phyloP scores from a whole-genome alignment of 495 filamentous ascomycete species.

The Penicillium maclennaniae region DNA sequence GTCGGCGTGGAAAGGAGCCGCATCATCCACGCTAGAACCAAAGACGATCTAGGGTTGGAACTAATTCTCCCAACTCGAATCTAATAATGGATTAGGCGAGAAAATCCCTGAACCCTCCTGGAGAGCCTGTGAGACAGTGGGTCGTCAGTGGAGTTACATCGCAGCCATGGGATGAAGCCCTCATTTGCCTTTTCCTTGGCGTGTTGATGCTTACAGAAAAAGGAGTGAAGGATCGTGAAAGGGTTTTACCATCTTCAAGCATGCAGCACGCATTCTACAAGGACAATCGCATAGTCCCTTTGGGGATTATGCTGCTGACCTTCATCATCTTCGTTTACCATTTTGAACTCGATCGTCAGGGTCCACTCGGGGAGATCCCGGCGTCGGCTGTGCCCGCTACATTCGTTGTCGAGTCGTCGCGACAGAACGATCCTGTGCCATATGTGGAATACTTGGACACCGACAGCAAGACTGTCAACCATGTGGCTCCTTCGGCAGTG shows the following conservation, averaged over 20 bases:
- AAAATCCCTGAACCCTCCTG: not conserved
- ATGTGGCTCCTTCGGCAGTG: slow-evolving; percentile 7
- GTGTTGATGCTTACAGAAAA: not conserved
- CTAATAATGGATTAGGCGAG: not conserved
- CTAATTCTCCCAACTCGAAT: not conserved
- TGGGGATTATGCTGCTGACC: slow-evolving; percentile 27
- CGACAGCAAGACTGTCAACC: slow-evolving; percentile 1
- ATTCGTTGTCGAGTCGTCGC: slow-evolving; percentile 3
- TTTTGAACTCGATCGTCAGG: slow-evolving; percentile 19
- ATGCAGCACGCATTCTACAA: slow-evolving; percentile 21
- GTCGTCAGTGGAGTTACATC: slow-evolving; percentile 7
- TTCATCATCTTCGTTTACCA: slow-evolving; percentile 25
- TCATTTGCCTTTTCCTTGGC: not conserved
- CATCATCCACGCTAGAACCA: slow-evolving; percentile 3
- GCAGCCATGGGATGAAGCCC: not conserved
- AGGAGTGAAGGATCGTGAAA: not conserved
- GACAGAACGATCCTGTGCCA: not conserved
- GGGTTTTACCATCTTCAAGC: not conserved
- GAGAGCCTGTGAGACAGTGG: slow-evolving; percentile 5
- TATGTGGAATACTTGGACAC: not conserved
- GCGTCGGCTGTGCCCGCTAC: slow-evolving; percentile 1
- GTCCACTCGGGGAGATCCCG: slow-evolving; percentile 9
- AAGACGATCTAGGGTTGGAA: not conserved
- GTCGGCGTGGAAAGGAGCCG: not conserved
- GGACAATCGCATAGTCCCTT: slow-evolving; percentile 26